A percentile compares a stretch with the other conserved stretches of the same genome.
phyloP scores from a whole-genome alignment of 2,329 filamentous ascomycete genomes.

The Colletotrichum camelliae region DNA sequence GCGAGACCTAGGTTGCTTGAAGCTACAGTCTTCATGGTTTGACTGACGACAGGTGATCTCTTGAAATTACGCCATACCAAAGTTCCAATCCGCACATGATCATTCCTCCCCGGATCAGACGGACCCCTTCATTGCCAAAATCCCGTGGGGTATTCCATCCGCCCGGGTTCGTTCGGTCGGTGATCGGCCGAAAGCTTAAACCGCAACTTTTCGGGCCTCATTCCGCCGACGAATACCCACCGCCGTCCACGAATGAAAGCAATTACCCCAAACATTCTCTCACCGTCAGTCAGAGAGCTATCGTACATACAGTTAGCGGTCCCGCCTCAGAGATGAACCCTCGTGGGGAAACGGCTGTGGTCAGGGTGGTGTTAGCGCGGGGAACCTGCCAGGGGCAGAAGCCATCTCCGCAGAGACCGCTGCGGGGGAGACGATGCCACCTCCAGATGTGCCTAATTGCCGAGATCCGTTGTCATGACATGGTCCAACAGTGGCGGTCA shows the following conservation, averaged over 20 bases:
- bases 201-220: neutral
- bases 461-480: constrained; percentile 5
- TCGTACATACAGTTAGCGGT: constrained; percentile 5
- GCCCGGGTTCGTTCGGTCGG: neutral
- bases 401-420: neutral
- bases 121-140: neutral
- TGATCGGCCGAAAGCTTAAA: neutral
- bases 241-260: neutral
- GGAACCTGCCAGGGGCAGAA: neutral
- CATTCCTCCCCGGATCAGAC: neutral
- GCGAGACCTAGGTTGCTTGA: neutral
- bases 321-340: neutral
- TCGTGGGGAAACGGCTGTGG: neutral
- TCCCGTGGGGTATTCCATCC: neutral
- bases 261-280: neutral
- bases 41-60: neutral
- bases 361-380: neutral
- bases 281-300: neutral
- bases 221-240: neutral
- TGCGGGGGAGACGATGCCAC: neutral
- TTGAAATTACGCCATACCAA: too few relatives aligned
- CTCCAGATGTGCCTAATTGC: neutral
- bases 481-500: neutral
- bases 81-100: neutral
- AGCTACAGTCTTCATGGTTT: neutral